Conservation (phyloP, 768 basidiomycete genomes). For the Pisolithus sp. region DNA sequence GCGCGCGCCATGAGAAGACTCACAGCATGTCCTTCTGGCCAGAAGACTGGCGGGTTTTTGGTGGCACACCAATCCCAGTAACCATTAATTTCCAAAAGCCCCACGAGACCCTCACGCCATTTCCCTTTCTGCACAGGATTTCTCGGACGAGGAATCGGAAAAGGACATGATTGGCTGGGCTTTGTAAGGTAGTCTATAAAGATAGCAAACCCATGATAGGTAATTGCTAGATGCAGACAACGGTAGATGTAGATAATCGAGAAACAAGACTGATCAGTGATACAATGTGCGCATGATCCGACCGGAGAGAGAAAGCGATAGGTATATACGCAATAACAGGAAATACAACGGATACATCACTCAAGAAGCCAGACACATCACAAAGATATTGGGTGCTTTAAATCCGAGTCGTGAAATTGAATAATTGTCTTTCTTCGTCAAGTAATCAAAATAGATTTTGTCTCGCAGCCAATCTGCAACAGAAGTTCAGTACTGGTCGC, state of each 20-base stretch:
- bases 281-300: background rate
- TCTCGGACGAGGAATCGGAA: background rate
- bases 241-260: background rate
- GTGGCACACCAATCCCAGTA: too few relatives aligned
- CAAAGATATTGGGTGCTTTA: constrained; percentile 72
- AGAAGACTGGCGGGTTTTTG: too few relatives aligned
- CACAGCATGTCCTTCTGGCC: too few relatives aligned
- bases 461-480: constrained; percentile 72
- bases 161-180: background rate
- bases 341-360: background rate
- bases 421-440: constrained; percentile 57
- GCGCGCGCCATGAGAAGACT: too few relatives aligned
- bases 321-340: background rate
- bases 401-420: constrained; percentile 58
- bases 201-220: background rate
- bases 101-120: too few relatives aligned
- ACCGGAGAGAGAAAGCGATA: background rate
- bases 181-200: background rate
- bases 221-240: background rate
- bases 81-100: too few relatives aligned
- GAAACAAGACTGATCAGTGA: background rate
- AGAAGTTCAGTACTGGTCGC: constrained; percentile 1
- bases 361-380: constrained; percentile 45
- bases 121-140: background rate
- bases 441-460: constrained; percentile 59